Base-by-base conservation (phyloP, 768 basidiomycete genomes). In the Boletus fagicola region DNA sequence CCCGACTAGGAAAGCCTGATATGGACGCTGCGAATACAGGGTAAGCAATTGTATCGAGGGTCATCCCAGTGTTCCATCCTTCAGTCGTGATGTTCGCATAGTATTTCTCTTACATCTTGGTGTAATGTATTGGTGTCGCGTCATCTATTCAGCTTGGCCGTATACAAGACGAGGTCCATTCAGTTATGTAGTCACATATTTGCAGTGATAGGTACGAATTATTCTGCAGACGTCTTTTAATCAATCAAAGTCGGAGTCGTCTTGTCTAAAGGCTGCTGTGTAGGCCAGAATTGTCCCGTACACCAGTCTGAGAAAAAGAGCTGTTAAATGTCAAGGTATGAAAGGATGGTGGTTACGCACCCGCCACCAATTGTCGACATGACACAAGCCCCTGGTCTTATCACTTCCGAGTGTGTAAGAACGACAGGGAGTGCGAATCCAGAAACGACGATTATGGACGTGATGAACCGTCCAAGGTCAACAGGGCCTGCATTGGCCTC, bases 301-400 rank as follows among this genome's bases (percentile, higher is more conserved):
- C 2, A 97, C 92, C 65, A 92, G 76, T 45, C 88, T 90, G 58
- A 47, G 30, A 33, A 44, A 44, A 50, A 16, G 26, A 58, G 39
- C 12, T 42, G 20, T 51, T 40, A 15, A 28, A 31, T 11, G 15
- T 24, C 33, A 31, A 57, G 51, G 18, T 38, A 42, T 20, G 56
- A 24, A 30, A 62, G 15, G 42, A 53, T 33, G 43, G 45, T 43
- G 38, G 51, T 30, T 18, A 55, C 63, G 36, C 76, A 90, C 83
- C 86, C 89, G 75, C 97, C 97, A 15, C 97, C 97, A 33, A 90
- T 79, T 58, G 98, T 92, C 20, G 93, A 94, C 97, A 99, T 98
- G 65, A 81, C 83, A 70, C 90, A 93, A 40, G 97, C 97, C 16
- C 83, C 85, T 4, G 84, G 79, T 58, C 83, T 78, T 65, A 98